A percentile compares a stretch with the other conserved stretches of the same genome.
phyloP scores from a whole-genome alignment of 106 monocot genomes.

The Allium fistulosum region DNA sequence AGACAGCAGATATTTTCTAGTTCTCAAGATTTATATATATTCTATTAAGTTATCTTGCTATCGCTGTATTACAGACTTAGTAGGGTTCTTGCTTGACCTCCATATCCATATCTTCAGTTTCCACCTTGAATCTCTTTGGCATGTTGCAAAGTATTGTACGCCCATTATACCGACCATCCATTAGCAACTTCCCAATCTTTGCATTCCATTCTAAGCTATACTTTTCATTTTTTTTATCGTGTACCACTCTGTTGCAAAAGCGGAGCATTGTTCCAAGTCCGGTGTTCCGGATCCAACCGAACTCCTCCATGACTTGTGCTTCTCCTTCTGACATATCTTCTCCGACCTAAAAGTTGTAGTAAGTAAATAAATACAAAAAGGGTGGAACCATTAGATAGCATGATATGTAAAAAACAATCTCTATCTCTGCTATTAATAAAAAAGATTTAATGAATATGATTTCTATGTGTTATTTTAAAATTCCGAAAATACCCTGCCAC shows the following conservation, averaged over 20 bases:
- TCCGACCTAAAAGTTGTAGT: constrained; percentile 37
- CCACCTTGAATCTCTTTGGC: constrained; percentile 19
- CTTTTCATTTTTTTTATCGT: constrained; percentile 58
- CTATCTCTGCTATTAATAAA: too few relatives aligned
- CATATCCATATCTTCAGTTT: too few relatives aligned
- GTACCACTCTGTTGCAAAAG: constrained; percentile 82
- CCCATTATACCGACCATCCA: constrained; percentile 57
- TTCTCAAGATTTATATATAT: too few relatives aligned
- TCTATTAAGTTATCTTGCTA: too few relatives aligned
- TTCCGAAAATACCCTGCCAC: too few relatives aligned
- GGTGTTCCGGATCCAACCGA: constrained; percentile 66
- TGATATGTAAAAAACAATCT: too few relatives aligned
- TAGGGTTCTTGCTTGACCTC: too few relatives aligned
- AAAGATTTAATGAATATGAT: too few relatives aligned
- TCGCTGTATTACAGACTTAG: too few relatives aligned
- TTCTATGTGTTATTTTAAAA: too few relatives aligned
- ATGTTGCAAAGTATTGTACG: constrained; percentile 24
- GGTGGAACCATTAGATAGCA: too few relatives aligned
- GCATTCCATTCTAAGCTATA: constrained; percentile 55
- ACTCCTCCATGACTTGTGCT: constrained; percentile 61
- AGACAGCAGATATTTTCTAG: too few relatives aligned
- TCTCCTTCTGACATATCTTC: constrained; percentile 79
- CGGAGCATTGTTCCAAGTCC: constrained; percentile 85
- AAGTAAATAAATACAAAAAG: not conserved
- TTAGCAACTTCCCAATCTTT: constrained; percentile 76